Conservation (phyloP, 129 eudicot genomes). For the Smallanthus sonchifolius region DNA sequence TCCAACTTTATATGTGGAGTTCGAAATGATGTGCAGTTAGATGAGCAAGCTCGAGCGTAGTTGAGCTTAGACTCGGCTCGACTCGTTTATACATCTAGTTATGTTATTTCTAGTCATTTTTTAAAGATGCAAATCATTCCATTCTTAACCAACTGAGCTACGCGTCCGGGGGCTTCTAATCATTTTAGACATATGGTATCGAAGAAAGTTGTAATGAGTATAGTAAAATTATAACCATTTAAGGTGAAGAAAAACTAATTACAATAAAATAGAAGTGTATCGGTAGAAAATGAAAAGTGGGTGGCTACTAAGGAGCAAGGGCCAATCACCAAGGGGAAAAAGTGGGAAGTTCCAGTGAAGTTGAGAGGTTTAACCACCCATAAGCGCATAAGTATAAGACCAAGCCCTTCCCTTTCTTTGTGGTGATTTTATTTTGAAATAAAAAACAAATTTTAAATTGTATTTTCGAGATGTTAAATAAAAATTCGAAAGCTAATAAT, state of each 20-base stretch:
- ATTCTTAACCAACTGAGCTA: too few relatives aligned
- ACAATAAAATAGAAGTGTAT: not conserved
- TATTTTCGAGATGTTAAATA: not conserved
- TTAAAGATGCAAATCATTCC: too few relatives aligned
- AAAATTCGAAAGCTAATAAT: not conserved
- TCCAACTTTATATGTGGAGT: too few relatives aligned
- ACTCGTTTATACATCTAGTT: not conserved
- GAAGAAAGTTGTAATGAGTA: too few relatives aligned
- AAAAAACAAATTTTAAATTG: not conserved
- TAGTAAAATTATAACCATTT: not conserved
- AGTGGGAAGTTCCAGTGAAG: slow-evolving; percentile 21
- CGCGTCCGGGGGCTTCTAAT: too few relatives aligned
- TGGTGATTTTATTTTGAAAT: slow-evolving; percentile 1
- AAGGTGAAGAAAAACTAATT: not conserved
- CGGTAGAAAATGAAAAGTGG: slow-evolving; percentile 3
- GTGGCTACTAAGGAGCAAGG: slow-evolving; percentile 21
- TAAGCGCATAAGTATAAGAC: slow-evolving; percentile 6
- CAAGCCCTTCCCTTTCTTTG: slow-evolving; percentile 15
- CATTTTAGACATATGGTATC: not conserved
- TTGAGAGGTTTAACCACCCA: slow-evolving; percentile 35
- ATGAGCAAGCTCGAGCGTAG: too few relatives aligned
- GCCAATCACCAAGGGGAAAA: not conserved
- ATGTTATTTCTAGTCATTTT: not conserved
- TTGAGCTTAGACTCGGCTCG: not conserved
- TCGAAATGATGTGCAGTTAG: not conserved